Base-by-base conservation (phyloP, 805 yeast species). In the Maudiozyma bulderi region DNA sequence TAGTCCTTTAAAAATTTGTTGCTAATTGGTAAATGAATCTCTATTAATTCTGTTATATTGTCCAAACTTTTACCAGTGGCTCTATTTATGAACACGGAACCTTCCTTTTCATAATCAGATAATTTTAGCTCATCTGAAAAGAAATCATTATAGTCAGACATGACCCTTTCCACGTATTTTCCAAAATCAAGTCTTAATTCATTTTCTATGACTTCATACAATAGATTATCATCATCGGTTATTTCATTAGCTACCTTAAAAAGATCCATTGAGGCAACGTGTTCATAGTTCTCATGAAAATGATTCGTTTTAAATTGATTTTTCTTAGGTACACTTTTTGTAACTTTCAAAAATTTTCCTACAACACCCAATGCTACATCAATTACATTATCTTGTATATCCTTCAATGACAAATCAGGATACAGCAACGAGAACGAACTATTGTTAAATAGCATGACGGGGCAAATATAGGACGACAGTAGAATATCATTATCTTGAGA, bases 11-110 rank as follows among this genome's bases (percentile, higher is more conserved):
- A 51, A 34, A 54, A 56, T 2, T 51, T 45, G 34, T 50, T 47
- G 47, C 55, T 48, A 15, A 53, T 55, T 1, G 59, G 58, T 6
- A 56, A 26, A 41, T 56, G 55, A 14, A 56, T 50, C 40, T 50
- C 49, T 7, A 52, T 35, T 20, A 56, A 43, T 40, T 54, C 50
- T 7, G 49, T 51, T 3, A 55, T 40, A 15, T 28, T 39, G 40
- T 49, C 49, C 30, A 54, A 28, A 14, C 13, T 26, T 7, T 38
- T 28, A 9, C n/a, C 40, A 9, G 43, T 47, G 6, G 28, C 13
- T 20, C 26, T 34, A 7, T 39, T 31, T 6, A 14, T 29, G 8
- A 48, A 39, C 10, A 13, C 10, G 5, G 31, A 38, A 10, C 34
- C 38, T 30, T 37, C 32, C 9, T 20, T 29, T 4, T 6, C 26